These are phyloP conservation scores for Cornus controversa DNA, from an alignment of 148 eudicot species.

Conservation along the genomic window DNA sequence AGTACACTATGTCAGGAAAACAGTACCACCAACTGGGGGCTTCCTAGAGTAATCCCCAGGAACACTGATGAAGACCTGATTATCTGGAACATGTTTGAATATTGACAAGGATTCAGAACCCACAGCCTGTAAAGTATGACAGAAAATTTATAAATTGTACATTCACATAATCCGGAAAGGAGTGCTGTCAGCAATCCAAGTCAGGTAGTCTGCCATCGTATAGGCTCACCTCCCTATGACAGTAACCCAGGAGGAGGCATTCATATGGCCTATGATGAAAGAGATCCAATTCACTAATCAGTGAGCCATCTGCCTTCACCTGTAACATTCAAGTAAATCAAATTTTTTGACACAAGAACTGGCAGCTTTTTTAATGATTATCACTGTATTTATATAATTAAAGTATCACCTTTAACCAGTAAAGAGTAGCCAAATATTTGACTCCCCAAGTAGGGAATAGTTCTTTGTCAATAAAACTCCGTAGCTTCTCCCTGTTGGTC, in stretches of 20 bases:
- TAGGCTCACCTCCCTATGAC: slow-evolving; percentile 37
- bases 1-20: neutral
- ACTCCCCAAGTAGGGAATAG: slow-evolving; percentile 93
- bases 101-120: slow-evolving; percentile 29
- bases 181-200: neutral
- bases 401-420: slow-evolving; percentile 78
- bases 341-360: neutral
- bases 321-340: slow-evolving; percentile 27
- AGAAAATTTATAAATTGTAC: neutral
- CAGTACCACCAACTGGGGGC: slow-evolving; percentile 87
- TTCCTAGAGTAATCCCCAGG: slow-evolving; percentile 98
- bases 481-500: slow-evolving; percentile 86
- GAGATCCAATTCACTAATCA: slow-evolving; percentile 83
- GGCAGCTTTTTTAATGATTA: neutral
- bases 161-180: neutral
- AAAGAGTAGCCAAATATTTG: slow-evolving; percentile 60
- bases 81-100: slow-evolving; percentile 41
- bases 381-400: too few relatives aligned
- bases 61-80: slow-evolving; percentile 68
- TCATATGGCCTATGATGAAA: slow-evolving; percentile 98
- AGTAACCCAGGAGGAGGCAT: slow-evolving; percentile 85
- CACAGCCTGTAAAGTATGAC: slow-evolving; percentile 38
- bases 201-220: neutral
- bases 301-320: slow-evolving; percentile 80
- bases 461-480: slow-evolving; percentile 81